Evolutionary conservation across 257 asterid genomes (phyloP), one percentile per base, ranked within the genome.

Genomic region (Capsicum baccatum): DNA sequence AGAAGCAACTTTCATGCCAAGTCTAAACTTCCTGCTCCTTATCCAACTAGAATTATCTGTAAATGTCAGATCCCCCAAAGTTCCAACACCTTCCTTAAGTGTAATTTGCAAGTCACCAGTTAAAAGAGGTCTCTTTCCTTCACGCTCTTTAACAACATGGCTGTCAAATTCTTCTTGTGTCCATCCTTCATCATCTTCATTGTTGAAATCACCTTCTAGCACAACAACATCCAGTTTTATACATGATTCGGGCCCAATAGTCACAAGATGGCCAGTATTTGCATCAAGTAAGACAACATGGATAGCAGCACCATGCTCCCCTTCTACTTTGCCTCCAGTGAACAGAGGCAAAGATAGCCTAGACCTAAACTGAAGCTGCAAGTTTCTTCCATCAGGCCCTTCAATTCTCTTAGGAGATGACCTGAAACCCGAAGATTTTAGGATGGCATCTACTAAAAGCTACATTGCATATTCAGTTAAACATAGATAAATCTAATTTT

Each of bases 31-130:
- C 87, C 98, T 89, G 91, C 99, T 96, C 85, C 98, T 91, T 86
- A 93, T 94, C 99, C 99, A 96, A 83, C 99, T 96, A 15, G 99
- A 96, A 87, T 96, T 96, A 81, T 96, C 99, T 1, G 99, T 96
- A 90, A 96, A 96, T 39, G 96, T 93, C 66, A 96, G 95, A 80
- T 96, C 99, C 39, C 99, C 98, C 13, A 96, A 79, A 59, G 99
- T 94, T 85, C 99, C 98, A 64, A 96, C 97, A 83, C 99, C 99
- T 94, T 96, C 99, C 88, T 94, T 94, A 58, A 96, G 98, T 4
- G 92, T 89, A 83, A 96, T 93, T 85, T 92, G 98, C 85, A 94
- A 88, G 79, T 96, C 99, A 67, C 99, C 98, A 79, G 90, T 91
- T 91, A 94, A 89, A 82, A 96, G 95, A 76, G 98, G 99, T 84